Percentiles rank a stretch among this genome's conserved stretches.
phyloP scores from a whole-genome alignment of 441 rosid genomes.

The Breynia disticha region DNA sequence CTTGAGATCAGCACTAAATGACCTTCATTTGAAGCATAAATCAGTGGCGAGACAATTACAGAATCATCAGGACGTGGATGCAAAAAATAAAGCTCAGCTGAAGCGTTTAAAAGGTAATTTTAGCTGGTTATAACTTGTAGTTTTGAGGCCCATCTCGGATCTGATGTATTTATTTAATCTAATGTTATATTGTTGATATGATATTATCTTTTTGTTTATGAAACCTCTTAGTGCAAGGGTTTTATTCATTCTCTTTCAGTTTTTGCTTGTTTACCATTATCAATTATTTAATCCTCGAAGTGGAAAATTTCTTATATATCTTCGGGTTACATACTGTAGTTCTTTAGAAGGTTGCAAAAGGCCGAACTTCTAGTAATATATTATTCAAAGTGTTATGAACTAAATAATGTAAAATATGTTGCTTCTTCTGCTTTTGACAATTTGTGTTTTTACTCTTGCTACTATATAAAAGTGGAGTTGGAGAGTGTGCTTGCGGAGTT shows the following conservation, averaged over 20 bases:
- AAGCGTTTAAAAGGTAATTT: constrained; percentile 59
- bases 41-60: constrained; percentile 56
- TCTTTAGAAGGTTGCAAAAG: constrained; percentile 5
- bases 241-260: too few species aligned
- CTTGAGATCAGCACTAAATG: constrained; percentile 51
- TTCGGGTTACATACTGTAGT: not conserved
- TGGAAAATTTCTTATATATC: not conserved
- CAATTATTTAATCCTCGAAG: too few species aligned
- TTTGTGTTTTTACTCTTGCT: constrained; percentile 5
- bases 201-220: too few species aligned
- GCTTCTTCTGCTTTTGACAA: constrained; percentile 8
- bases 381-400: not conserved
- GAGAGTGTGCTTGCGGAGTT: constrained; percentile 55
- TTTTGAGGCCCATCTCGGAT: not conserved
- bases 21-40: constrained; percentile 65
- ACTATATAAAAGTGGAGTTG: constrained; percentile 55
- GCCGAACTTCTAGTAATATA: not conserved
- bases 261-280: too few species aligned
- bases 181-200: too few species aligned
- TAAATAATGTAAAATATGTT: constrained; percentile 8
- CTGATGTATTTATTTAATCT: too few species aligned
- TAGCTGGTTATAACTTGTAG: constrained; percentile 2
- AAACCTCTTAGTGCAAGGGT: too few species aligned
- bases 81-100: constrained; percentile 61
- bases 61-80: constrained; percentile 47